These are phyloP conservation scores for Alternaria alternata DNA, from an alignment of 2,329 filamentous ascomycete species.

Conservation along the genomic window DNA sequence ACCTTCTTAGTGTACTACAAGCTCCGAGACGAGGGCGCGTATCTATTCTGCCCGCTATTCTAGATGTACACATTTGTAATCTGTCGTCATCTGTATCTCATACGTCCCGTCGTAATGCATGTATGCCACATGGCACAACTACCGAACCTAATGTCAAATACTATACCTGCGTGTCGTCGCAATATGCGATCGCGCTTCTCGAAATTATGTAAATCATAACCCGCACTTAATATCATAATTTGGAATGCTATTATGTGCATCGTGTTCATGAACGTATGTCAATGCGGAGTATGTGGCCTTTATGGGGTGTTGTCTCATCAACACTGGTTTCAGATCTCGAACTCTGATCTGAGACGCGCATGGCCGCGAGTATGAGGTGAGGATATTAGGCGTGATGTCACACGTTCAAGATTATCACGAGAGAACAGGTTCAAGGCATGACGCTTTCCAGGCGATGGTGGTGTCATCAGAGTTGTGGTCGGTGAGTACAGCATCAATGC, in stretches of 20 bases:
- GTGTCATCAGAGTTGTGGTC: conserved; percentile 1
- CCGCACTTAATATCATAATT: conserved; percentile 5
- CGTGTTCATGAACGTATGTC: not conserved
- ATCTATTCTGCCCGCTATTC: not conserved
- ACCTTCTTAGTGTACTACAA: not conserved
- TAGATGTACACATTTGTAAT: conserved; percentile 13
- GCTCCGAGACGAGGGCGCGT: not conserved
- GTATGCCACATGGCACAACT: not conserved
- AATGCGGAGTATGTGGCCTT: conserved; percentile 1
- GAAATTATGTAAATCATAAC: conserved; percentile 1
- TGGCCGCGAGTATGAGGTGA: not conserved
- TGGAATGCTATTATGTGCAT: conserved; percentile 8
- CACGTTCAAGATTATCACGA: not conserved
- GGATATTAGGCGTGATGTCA: not conserved
- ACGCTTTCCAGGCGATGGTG: not conserved
- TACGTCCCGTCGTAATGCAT: not conserved
- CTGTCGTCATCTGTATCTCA: not conserved
- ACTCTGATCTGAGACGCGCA: conserved; percentile 3
- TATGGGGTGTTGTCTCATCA: conserved; percentile 6
- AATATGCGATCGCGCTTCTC: conserved; percentile 1
- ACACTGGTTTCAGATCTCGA: conserved; percentile 13
- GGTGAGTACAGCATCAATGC: not conserved
- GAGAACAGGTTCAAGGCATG: not conserved
- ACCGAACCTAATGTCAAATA: conserved; percentile 1
- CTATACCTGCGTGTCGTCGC: not conserved